phyloP scores from a whole-genome alignment of 2,329 filamentous ascomycete species.

The Cordyceps farinosa region DNA sequence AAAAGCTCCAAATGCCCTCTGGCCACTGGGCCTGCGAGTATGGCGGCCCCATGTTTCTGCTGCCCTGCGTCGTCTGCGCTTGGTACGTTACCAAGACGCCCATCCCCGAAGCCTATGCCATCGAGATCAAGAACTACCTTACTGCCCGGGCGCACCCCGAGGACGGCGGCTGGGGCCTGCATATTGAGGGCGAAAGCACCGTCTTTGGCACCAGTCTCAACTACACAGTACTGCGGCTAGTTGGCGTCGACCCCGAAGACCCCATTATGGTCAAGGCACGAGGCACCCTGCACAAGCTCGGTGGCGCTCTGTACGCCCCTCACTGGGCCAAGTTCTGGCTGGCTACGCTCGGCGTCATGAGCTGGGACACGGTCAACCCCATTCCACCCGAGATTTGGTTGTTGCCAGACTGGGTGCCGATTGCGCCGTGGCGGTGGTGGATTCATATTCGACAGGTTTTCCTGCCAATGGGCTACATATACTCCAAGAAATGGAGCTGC shows the following conservation, averaged over 20 bases:
- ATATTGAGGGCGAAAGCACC: constrained; percentile 89
- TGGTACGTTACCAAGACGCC: constrained; percentile 89
- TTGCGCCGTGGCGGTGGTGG: constrained; percentile 95
- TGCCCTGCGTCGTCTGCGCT: constrained; percentile 78
- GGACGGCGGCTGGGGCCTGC: constrained; percentile 95
- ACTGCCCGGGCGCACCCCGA: constrained; percentile 78
- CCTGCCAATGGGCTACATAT: constrained; percentile 85
- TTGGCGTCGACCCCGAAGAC: constrained; percentile 82
- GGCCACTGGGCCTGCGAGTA: constrained; percentile 98
- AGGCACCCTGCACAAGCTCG: constrained; percentile 75
- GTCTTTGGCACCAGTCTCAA: constrained; percentile 90
- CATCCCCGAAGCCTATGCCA: constrained; percentile 73
- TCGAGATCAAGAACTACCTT: constrained; percentile 90
- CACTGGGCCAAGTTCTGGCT: constrained; percentile 99
- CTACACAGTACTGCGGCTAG: constrained; percentile 74
- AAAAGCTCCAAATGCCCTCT: constrained; percentile 79
- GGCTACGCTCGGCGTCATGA: constrained; percentile 72
- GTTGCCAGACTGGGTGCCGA: constrained; percentile 82
- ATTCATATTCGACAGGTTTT: constrained; percentile 98
- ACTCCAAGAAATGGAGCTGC: constrained; percentile 76
- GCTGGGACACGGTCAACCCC: constrained; percentile 93
- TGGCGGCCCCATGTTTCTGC: constrained; percentile 92
- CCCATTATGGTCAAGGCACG: constrained; percentile 82
- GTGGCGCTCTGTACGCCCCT: constrained; percentile 77
- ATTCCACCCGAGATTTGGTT: constrained; percentile 93